Percentiles rank a stretch among this genome's conserved stretches.
phyloP scores from a whole-genome alignment of 2,329 filamentous ascomycete species.

The Sporothrix luriei region DNA sequence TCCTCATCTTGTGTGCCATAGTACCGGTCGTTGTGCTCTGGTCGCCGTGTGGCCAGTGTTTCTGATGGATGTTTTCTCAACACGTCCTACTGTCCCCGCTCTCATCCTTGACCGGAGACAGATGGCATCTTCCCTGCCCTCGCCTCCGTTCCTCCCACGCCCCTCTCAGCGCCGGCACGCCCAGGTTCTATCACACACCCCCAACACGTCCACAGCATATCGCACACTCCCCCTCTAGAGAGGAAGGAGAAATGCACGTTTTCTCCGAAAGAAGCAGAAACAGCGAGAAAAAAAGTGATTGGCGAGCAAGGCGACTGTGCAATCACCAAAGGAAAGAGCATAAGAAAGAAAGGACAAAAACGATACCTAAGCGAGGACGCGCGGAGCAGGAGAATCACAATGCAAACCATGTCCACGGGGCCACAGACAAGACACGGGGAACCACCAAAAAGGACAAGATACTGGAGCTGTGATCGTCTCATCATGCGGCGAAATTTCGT shows the following conservation, averaged over 20 bases:
- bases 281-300: slow-evolving; percentile 15
- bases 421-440: not conserved
- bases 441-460: not conserved
- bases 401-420: not conserved
- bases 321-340: not conserved
- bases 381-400: not conserved
- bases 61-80: not conserved
- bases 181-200: not conserved
- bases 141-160: not conserved
- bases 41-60: not conserved
- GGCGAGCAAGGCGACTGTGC: not conserved
- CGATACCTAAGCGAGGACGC: slow-evolving; percentile 2
- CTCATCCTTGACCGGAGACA: too few species aligned
- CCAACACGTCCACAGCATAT: not conserved
- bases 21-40: not conserved
- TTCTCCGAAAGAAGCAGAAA: not conserved
- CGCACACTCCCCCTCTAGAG: slow-evolving; percentile 19
- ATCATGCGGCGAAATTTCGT: not conserved
- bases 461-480: slow-evolving; percentile 13
- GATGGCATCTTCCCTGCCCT: not conserved
- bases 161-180: slow-evolving; percentile 1
- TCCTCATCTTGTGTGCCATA: not conserved
- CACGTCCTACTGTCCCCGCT: too few species aligned
- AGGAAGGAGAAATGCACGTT: slow-evolving; percentile 9
- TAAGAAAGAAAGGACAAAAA: not conserved